A percentile compares a stretch with the other conserved stretches of the same genome.
Conservation (phyloP, 2,329 filamentous ascomycete species). For the Trichoderma arundinaceum region DNA sequence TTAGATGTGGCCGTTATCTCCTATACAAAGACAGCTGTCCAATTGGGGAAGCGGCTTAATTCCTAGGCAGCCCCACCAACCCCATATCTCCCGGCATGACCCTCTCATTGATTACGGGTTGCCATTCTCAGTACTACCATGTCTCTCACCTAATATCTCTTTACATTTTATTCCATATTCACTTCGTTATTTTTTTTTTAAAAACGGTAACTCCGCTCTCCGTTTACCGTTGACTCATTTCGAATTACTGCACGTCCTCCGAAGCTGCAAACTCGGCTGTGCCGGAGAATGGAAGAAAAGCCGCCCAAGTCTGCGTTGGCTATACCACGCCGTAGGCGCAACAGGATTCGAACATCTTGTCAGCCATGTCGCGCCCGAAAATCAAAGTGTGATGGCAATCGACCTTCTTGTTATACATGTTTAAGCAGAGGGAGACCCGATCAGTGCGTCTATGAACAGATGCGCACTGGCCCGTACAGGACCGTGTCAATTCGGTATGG, state of each 20-base stretch:
- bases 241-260: background rate
- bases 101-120: too few relatives aligned
- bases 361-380: constrained; percentile 14
- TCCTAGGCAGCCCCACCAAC: constrained; percentile 12
- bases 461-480: background rate
- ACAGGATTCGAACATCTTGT: constrained; percentile 9
- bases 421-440: constrained; percentile 6
- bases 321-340: constrained; percentile 17
- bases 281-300: constrained; percentile 21
- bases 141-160: background rate
- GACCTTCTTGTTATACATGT: constrained; percentile 20
- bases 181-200: background rate
- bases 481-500: background rate
- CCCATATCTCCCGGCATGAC: background rate
- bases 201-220: background rate
- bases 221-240: background rate
- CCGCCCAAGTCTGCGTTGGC: background rate
- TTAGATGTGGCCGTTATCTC: constrained; percentile 7
- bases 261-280: background rate
- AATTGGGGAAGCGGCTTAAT: constrained; percentile 6
- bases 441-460: constrained; percentile 8
- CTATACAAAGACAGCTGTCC: background rate
- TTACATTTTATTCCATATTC: background rate
- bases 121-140: background rate
- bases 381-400: constrained; percentile 23